Base-by-base conservation (phyloP, 2,329 filamentous ascomycete genomes). In the Cercospora sp. region DNA sequence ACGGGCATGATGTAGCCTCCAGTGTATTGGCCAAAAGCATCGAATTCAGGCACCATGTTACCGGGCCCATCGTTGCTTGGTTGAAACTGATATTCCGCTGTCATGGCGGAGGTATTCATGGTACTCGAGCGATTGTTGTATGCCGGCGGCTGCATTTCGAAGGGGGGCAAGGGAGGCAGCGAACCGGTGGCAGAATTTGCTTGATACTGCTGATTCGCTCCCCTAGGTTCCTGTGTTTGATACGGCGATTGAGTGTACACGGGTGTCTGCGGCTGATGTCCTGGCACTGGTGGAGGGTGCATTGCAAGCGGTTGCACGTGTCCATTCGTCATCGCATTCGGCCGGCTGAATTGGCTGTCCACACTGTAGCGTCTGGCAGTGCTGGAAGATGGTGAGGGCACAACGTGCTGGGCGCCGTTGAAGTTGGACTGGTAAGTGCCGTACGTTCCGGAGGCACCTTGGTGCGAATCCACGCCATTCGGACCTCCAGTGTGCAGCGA, bases 1-100 rank as follows among this genome's bases (percentile, higher is more conserved):
- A 97, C 90, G 0, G 94, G 93, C 73, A 96, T 91, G 4, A 91
- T 89, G 45, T 36, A 33, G 66, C 88, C 89, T 72, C 83, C 57
- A 76, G 83, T 68, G 82, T 81, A 74, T 76, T 81, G 75, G 80
- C 84, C 75, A 66, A 84, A 72, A 64, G 83, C 76, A 66, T 76
- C 72, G 65, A 77, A 71, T 61, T 77, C 75, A 9, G 69, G 45
- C 60, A 66, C 3, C 8, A 75, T 68, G 60, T 70, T 73, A 36
- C 70, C 74, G 3, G 69, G 60, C 10, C 71, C 62, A 33, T 70
- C 72, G 53, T 71, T 72, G 6, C 70, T 70, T 39, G 74, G 66
- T 10, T 70, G 68, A 9, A 69, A 72, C 51, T 73, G 72, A 30
- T 73, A 71, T 33, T 61, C 28, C 5, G 70, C 59, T 31, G 60